These are phyloP conservation scores for Xylaria acuta DNA, from an alignment of 495 filamentous ascomycete genomes.

Conservation along the genomic window DNA sequence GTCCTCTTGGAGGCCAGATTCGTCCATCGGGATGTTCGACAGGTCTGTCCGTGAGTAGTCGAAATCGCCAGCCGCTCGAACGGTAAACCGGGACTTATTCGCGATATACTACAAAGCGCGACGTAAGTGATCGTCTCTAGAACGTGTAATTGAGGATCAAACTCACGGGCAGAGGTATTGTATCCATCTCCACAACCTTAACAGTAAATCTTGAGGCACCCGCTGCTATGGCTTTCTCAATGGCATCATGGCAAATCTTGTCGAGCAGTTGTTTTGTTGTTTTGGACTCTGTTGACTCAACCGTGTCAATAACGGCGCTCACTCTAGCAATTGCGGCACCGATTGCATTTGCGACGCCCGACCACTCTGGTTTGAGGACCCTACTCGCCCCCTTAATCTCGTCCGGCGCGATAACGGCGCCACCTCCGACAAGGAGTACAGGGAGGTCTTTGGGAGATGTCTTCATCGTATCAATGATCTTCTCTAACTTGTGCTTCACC, in stretches of 20 bases:
- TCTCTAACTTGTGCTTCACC: slow-evolving; percentile 50
- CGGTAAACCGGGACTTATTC: slow-evolving; percentile 57
- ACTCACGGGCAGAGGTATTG: slow-evolving; percentile 43
- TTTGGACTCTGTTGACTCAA: slow-evolving; percentile 42
- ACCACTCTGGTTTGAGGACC: slow-evolving; percentile 48
- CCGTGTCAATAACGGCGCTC: slow-evolving; percentile 46
- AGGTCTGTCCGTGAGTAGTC: slow-evolving; percentile 50
- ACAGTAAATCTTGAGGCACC: slow-evolving; percentile 51
- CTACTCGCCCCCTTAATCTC: slow-evolving; percentile 43
- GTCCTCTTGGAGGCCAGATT: slow-evolving; percentile 24
- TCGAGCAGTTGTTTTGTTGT: slow-evolving; percentile 39
- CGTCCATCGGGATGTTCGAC: slow-evolving; percentile 19
- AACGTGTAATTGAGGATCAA: neutral
- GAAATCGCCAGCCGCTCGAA: slow-evolving; percentile 58
- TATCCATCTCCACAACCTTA: slow-evolving; percentile 53
- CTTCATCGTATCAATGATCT: slow-evolving; percentile 58
- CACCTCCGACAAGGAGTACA: slow-evolving; percentile 58
- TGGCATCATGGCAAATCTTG: slow-evolving; percentile 41
- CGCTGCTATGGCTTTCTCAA: slow-evolving; percentile 46
- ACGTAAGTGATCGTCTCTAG: neutral
- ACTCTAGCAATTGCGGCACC: slow-evolving; percentile 53
- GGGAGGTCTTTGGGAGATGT: slow-evolving; percentile 53
- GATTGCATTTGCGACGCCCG: slow-evolving; percentile 62
- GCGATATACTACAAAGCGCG: slow-evolving; percentile 49
- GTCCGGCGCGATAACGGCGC: slow-evolving; percentile 46